phyloP scores from a whole-genome alignment of 2,329 filamentous ascomycete genomes.

The Colletotrichum orchidophilum region DNA sequence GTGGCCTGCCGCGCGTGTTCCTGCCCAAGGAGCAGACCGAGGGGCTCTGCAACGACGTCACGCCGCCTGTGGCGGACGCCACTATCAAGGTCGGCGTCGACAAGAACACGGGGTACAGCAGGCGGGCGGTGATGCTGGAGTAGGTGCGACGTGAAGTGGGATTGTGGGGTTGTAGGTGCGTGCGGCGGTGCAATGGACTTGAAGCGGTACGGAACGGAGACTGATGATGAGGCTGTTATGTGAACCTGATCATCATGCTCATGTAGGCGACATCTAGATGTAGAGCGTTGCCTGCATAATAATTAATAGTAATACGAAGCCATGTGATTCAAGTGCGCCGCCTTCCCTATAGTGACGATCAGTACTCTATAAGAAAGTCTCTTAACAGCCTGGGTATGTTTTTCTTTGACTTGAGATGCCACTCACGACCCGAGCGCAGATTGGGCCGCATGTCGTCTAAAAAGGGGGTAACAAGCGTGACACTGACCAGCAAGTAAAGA shows the following conservation, averaged over 20 bases:
- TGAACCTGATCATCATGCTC: not conserved
- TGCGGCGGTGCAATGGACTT: not conserved
- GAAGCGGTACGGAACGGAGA: not conserved
- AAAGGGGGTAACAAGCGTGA: not conserved
- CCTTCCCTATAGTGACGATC: not conserved
- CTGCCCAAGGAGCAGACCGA: conserved; percentile 27
- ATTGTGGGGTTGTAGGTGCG: not conserved
- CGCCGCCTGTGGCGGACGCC: conserved; percentile 15
- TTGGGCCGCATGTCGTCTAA: not conserved
- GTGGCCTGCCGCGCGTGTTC: conserved; percentile 27
- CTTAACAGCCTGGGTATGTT: not conserved
- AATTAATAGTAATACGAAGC: not conserved
- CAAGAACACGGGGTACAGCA: conserved; percentile 26
- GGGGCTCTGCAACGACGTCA: conserved; percentile 29
- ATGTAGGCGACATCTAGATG: not conserved
- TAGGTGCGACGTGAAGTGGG: not conserved
- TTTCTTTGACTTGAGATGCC: not conserved
- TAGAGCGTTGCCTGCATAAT: conserved; percentile 4
- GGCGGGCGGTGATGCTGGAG: conserved; percentile 11
- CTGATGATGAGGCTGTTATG: not conserved
- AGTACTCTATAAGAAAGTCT: not conserved
- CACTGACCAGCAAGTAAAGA: not conserved
- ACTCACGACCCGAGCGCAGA: not conserved
- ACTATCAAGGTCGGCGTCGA: conserved; percentile 30
- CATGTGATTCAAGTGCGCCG: not conserved